Percentiles rank a stretch among this genome's conserved stretches.
These are phyloP conservation scores for Euphorbia schlechtendalii DNA, from an alignment of 441 rosid genomes.

Conservation along the genomic window DNA sequence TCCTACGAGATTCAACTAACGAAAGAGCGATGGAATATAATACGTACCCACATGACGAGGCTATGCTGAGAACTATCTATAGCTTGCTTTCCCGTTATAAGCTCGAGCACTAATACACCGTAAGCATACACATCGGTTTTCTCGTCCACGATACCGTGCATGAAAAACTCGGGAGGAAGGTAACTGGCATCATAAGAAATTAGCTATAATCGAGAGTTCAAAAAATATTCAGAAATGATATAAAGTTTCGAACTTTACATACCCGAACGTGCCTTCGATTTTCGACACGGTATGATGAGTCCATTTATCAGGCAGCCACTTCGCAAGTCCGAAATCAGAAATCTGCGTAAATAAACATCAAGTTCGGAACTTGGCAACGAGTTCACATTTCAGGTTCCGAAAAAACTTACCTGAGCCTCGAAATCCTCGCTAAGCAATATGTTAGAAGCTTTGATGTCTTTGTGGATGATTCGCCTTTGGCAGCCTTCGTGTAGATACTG, in stretches of 20 bases:
- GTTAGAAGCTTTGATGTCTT: conserved; percentile 89
- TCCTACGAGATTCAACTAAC: not conserved
- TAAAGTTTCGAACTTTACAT: conserved; percentile 16
- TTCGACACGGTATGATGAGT: conserved; percentile 77
- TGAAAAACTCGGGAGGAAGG: conserved; percentile 90
- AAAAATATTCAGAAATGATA: conserved; percentile 12
- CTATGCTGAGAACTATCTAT: conserved; percentile 70
- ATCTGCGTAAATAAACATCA: conserved; percentile 35
- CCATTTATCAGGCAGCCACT: conserved; percentile 93
- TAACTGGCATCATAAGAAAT: conserved; percentile 35
- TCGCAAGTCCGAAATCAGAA: conserved; percentile 90
- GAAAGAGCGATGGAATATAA: not conserved
- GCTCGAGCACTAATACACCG: conserved; percentile 77
- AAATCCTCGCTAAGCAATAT: conserved; percentile 78
- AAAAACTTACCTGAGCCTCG: conserved; percentile 57
- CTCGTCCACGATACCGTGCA: conserved; percentile 89
- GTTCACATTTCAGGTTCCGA: conserved; percentile 7
- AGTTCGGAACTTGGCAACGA: conserved; percentile 11
- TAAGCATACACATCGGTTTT: conserved; percentile 89
- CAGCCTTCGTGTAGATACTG: conserved; percentile 83
- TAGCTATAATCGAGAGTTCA: not conserved
- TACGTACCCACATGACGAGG: conserved; percentile 89
- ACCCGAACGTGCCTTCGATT: conserved; percentile 97
- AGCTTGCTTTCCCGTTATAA: conserved; percentile 78
- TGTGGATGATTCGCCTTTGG: conserved; percentile 88